phyloP scores from a whole-genome alignment of 1,284 basidiomycete species.

The Mycosarcoma mackinlayi region DNA sequence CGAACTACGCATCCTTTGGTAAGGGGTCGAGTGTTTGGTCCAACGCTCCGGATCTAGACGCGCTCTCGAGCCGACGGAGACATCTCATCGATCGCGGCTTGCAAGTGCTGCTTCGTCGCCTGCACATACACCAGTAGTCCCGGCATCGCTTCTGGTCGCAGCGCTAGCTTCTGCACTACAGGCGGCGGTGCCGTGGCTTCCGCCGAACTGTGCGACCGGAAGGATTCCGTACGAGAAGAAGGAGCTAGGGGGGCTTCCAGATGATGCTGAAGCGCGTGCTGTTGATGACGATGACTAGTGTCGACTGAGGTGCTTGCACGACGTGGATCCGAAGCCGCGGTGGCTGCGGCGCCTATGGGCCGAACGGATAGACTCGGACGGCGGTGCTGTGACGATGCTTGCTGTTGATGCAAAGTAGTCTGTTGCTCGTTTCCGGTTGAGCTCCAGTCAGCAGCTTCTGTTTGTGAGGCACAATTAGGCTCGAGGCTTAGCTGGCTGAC shows the following conservation, averaged over 20 bases:
- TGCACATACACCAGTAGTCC: conserved; percentile 54
- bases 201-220: conserved; percentile 11
- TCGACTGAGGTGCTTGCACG: conserved; percentile 30
- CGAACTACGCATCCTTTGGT: no score
- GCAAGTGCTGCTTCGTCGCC: conserved; percentile 48
- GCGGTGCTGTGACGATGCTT: neutral
- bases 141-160: conserved; percentile 55
- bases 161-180: conserved; percentile 39
- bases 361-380: conserved; percentile 5
- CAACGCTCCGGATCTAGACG: no score
- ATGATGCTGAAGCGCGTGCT: conserved; percentile 3
- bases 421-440: neutral
- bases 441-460: no score
- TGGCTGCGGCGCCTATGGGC: neutral
- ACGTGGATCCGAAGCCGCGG: neutral
- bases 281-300: conserved; percentile 5
- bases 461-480: neutral
- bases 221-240: neutral
- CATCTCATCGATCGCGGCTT: conserved; percentile 37
- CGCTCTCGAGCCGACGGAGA: no score
- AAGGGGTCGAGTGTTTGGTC: no score
- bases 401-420: neutral
- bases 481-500: neutral
- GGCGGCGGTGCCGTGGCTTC: conserved; percentile 5
- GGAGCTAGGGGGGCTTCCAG: neutral